Evolutionary conservation across 2,329 filamentous ascomycete genomes (phyloP), one percentile per base, ranked within the genome.

Genomic region (Xylariaceae sp.): DNA sequence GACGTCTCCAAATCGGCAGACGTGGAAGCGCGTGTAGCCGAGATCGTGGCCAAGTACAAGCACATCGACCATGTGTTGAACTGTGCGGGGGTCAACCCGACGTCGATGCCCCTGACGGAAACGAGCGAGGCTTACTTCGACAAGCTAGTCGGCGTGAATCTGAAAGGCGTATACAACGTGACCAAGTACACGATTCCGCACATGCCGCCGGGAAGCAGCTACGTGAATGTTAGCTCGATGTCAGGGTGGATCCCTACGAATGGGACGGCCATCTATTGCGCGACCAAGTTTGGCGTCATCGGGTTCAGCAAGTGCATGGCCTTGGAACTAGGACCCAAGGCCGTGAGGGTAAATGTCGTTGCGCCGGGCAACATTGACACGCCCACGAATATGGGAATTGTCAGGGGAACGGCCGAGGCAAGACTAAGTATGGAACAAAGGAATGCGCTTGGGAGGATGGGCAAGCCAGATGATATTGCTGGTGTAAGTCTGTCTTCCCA

Each of bases 81-180:
- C 60, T 78, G 78, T 52, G 70, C 74, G 6, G 78, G 78, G 32
- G 69, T 81, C n/a, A 81, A 81, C 58, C 78, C 79, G 1, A 79
- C 75, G 0, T 65, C 67, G 1, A 68, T 75, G 20, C 65, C 73
- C 2, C 70, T 79, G 23, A 71, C 70, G 29, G 67, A 73, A 3
- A 74, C 74, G 1, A 70, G 71, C 2, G 76, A 83, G 53, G 77
- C 69, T 10, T 82, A 79, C 61, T 80, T 74, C 68, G 73, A 78
- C 58, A 75, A 72, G 44, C 67, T 81, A 7, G 67, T 81, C 20
- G 72, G 74, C 50, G 74, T 73, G 0, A 81, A 81, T 55, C 60
- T 81, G 10, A 74, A 73, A 37, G 77, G 77, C 7, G 72, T 74
- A 1, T 80, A 76, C 58, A 75, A 77, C 54, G 69, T 79, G 2